Evolutionary conservation across 2,329 filamentous ascomycete genomes (phyloP).

Genomic region (Fusarium lateritium): DNA sequence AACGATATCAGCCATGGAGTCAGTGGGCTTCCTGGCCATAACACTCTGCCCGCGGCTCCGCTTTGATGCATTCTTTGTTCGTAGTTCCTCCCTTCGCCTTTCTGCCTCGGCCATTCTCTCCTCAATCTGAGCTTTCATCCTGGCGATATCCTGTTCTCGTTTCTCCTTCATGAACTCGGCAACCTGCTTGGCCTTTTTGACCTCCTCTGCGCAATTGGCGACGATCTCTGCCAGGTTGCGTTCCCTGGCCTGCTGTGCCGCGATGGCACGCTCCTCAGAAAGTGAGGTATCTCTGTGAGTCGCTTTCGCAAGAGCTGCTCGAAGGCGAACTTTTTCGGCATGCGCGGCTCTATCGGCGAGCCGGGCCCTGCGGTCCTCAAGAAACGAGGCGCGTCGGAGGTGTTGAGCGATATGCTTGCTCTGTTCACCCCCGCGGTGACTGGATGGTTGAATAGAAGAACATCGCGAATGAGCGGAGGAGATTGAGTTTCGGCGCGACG

Average conservation of each 20-base stretch:
- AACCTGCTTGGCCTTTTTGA: conserved; percentile 85
- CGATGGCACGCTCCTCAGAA: conserved; percentile 82
- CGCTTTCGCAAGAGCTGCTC: conserved; percentile 81
- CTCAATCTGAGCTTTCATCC: conserved; percentile 81
- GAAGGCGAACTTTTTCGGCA: conserved; percentile 84
- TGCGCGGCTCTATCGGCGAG: conserved; percentile 86
- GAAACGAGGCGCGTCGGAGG: conserved; percentile 82
- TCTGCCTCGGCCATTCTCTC: conserved; percentile 85
- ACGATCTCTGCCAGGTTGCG: conserved; percentile 87
- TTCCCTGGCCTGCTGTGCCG: conserved; percentile 83
- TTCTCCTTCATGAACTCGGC: conserved; percentile 86
- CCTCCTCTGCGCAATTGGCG: conserved; percentile 85
- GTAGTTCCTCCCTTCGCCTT: conserved; percentile 75
- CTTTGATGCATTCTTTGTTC: conserved; percentile 67
- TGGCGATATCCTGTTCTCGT: conserved; percentile 79
- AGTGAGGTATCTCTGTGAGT: conserved; percentile 74
- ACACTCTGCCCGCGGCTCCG: conserved; percentile 69
- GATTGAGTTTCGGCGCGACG: conserved; percentile 84
- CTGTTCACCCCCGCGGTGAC: conserved; percentile 70
- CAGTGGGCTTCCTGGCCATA: conserved; percentile 64
- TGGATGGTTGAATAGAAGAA: conserved; percentile 69
- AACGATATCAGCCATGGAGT: conserved; percentile 64
- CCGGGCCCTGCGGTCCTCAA: conserved; percentile 84
- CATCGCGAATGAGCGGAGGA: conserved; percentile 82
- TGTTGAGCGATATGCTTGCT: conserved; percentile 86